These are phyloP conservation scores for Alternaria alternata DNA, from an alignment of 2,329 filamentous ascomycete species.

Conservation along the genomic window DNA sequence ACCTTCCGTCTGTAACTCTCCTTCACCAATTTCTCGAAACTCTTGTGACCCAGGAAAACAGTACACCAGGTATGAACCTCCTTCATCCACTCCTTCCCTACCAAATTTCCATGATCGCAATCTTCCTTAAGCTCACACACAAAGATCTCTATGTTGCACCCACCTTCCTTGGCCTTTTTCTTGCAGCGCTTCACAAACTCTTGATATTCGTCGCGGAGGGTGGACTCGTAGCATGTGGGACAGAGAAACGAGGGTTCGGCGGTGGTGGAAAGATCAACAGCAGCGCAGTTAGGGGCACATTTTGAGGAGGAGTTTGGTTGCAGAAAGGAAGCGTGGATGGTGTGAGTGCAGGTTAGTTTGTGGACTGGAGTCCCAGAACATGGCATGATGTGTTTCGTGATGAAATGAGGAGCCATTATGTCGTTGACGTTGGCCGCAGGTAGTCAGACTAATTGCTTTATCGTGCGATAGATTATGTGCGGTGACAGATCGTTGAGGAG, in stretches of 20 bases:
- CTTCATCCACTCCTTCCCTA: not conserved
- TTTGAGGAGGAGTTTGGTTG: not conserved
- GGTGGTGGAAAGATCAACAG: not conserved
- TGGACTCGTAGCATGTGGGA: not conserved
- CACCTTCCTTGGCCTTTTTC: not conserved
- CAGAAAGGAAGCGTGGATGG: not conserved
- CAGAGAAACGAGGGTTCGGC: slow-evolving; percentile 6
- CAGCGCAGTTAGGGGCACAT: slow-evolving; percentile 10
- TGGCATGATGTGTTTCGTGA: not conserved
- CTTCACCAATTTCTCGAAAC: not conserved
- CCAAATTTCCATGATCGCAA: not conserved
- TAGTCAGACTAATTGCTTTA: not conserved
- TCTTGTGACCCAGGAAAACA: not conserved
- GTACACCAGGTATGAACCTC: not conserved
- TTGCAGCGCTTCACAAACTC: not conserved
- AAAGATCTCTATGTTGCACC: not conserved
- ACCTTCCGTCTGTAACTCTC: not conserved
- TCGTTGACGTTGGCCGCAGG: not conserved
- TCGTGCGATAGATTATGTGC: not conserved
- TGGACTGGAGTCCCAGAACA: slow-evolving; percentile 1
- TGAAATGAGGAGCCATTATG: not conserved
- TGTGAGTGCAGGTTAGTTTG: slow-evolving; percentile 2
- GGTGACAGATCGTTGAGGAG: not conserved
- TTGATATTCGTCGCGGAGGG: not conserved
- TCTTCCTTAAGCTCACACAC: not conserved